Evolutionary conservation across 2,329 filamentous ascomycete species (phyloP).

Genomic region (Mariannaea sp.): DNA sequence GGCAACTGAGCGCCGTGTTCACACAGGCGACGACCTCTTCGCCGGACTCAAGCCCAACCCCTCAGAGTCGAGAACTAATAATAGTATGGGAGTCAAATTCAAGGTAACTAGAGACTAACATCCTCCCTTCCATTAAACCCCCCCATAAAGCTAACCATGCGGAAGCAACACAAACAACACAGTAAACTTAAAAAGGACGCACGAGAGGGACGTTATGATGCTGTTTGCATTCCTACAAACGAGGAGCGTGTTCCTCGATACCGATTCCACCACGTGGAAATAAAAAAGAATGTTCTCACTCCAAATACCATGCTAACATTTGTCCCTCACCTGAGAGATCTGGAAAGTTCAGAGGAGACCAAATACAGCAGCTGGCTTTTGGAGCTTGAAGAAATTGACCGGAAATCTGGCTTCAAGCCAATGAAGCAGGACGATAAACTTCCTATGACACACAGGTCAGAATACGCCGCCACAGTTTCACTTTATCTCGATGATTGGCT

Average conservation of each 20-base stretch:
- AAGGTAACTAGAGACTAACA: constrained; percentile 52
- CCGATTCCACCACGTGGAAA: constrained; percentile 63
- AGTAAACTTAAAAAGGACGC: constrained; percentile 51
- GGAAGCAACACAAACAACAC: constrained; percentile 46
- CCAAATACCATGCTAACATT: constrained; percentile 65
- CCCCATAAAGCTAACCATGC: constrained; percentile 27
- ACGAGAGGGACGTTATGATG: constrained; percentile 47
- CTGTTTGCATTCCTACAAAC: constrained; percentile 55
- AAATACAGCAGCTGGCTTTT: constrained; percentile 62
- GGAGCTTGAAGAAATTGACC: constrained; percentile 62
- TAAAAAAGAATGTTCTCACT: constrained; percentile 62
- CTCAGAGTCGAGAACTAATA: constrained; percentile 42
- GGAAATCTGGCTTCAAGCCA: constrained; percentile 61
- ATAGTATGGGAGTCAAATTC: constrained; percentile 55
- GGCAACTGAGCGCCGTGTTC: constrained; percentile 46
- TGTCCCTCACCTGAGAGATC: constrained; percentile 62
- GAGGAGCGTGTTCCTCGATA: constrained; percentile 61
- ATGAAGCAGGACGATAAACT: constrained; percentile 58
- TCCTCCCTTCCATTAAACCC: not conserved
- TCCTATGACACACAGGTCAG: constrained; percentile 53
- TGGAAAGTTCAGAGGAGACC: constrained; percentile 60
- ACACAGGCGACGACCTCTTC: constrained; percentile 54
- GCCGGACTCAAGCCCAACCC: constrained; percentile 48
- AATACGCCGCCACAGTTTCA: constrained; percentile 56
- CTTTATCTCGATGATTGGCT: constrained; percentile 62